Evolutionary conservation across 441 rosid species (phyloP).

Genomic region (Metrosideros polymorpha): DNA sequence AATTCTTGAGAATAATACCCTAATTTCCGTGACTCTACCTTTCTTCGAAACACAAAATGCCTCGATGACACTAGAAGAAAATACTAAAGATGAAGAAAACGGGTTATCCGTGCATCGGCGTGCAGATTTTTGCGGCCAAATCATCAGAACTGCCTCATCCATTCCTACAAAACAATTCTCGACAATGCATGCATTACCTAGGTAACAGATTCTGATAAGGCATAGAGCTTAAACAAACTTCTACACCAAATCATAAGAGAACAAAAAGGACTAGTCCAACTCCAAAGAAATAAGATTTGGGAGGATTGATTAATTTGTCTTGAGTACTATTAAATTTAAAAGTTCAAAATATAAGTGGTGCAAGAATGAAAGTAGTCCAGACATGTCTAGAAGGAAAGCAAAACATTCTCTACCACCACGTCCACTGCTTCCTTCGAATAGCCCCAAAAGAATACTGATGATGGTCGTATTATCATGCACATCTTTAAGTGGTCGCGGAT

Average conservation of each 20-base stretch:
- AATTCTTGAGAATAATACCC: neutral
- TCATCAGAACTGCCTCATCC: neutral
- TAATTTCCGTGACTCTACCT: neutral
- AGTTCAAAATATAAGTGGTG: neutral
- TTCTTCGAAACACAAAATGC: neutral
- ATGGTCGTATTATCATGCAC: neutral
- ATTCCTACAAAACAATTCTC: neutral
- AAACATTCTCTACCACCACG: neutral
- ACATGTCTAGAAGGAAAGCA: neutral
- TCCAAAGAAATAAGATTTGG: neutral
- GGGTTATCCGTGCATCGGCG: neutral
- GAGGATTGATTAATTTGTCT: neutral
- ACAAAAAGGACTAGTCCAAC: neutral
- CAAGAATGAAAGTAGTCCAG: neutral
- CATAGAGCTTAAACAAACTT: neutral
- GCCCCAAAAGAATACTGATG: neutral
- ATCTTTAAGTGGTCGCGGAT: slow-evolving; percentile 20
- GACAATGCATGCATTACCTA: neutral
- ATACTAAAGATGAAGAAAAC: neutral
- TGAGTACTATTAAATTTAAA: neutral
- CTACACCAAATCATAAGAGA: neutral
- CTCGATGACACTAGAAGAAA: neutral
- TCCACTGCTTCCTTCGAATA: neutral
- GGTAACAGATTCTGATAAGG: neutral
- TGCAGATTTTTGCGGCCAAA: neutral